A percentile compares a stretch with the other conserved stretches of the same genome.
Conservation (phyloP, 1,284 basidiomycete genomes). For the Athelia sp. region DNA sequence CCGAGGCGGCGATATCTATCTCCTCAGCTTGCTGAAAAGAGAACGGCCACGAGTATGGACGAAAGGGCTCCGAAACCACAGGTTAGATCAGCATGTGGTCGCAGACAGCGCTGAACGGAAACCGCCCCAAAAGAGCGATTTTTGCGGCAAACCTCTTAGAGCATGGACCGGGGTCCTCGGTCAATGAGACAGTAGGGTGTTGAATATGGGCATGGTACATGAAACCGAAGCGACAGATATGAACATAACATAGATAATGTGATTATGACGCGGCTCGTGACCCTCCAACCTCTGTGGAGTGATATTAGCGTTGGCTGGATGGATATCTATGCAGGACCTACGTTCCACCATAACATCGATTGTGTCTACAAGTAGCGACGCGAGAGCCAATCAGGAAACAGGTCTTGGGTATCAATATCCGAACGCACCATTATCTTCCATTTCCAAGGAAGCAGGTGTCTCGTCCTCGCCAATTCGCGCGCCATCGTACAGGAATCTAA, state of each 20-base stretch:
- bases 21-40: too few relatives aligned
- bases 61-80: too few relatives aligned
- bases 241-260: background rate
- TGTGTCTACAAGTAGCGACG: conserved; percentile 45
- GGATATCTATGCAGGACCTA: conserved; percentile 37
- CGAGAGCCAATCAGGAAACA: conserved; percentile 2
- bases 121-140: too few relatives aligned
- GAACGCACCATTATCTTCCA: conserved; percentile 74
- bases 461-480: conserved; percentile 79
- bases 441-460: conserved; percentile 77
- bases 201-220: too few relatives aligned
- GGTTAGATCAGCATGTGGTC: too few relatives aligned
- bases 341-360: conserved; percentile 94
- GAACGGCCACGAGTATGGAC: too few relatives aligned
- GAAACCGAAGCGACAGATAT: too few relatives aligned
- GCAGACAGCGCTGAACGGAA: too few relatives aligned
- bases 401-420: background rate
- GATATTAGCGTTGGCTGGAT: background rate
- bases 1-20: too few relatives aligned
- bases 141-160: too few relatives aligned
- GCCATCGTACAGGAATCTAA: conserved; percentile 86
- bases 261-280: background rate
- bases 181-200: too few relatives aligned
- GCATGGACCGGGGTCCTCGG: too few relatives aligned
- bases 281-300: conserved; percentile 15